Base-by-base conservation (phyloP, 2,329 filamentous ascomycete species). In the Didymosphaeria variabile region DNA sequence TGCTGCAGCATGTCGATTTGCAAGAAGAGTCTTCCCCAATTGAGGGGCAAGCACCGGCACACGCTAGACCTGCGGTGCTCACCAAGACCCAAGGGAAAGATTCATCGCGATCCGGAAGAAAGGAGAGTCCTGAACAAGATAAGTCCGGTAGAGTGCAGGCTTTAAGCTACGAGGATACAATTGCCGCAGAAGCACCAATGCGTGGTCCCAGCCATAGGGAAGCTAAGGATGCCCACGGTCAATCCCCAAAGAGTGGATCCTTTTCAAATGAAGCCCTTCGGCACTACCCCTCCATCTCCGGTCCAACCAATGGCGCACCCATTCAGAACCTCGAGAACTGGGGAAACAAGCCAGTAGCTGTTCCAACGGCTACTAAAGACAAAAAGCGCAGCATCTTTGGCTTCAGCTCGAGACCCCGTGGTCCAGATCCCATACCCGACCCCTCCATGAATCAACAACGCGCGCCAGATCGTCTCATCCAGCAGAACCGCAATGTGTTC, bases 1-100 rank as follows among this genome's bases (percentile, higher is more conserved):
- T 99, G 44, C 82, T 98, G 61, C 90, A 92, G 67, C 97, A 96
- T 84, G 94, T 97, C 44, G 93, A 97, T 71, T 89, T 87, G 72
- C 85, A 91, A 44, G 81, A 85, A 1, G 72, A 77, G 36, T 58
- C 65, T 2, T 75, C 71, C 21, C 72, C 75, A 10, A 58, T 67
- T 13, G 75, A 78, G 83, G 86, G 17, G 85, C 91, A 69, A 40
- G 40, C 42, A 23, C 59, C 57, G 44, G 58, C 68, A 31, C 51
- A 52, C 12, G 60, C 70, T 21, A 71, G 72, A 17, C 57, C 58
- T 47, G 57, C 47, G 15, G 57, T 58, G n/a, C 60, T 70, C 55
- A 13, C 87, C 85, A 60, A 83, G 85, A 40, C 64, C 54, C 69
- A 67, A 38, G 64, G 70, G 57, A 67, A 79, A 66, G 77, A 71